Conservation (phyloP, 2,329 filamentous ascomycete genomes). For the Beauveria sp. region DNA sequence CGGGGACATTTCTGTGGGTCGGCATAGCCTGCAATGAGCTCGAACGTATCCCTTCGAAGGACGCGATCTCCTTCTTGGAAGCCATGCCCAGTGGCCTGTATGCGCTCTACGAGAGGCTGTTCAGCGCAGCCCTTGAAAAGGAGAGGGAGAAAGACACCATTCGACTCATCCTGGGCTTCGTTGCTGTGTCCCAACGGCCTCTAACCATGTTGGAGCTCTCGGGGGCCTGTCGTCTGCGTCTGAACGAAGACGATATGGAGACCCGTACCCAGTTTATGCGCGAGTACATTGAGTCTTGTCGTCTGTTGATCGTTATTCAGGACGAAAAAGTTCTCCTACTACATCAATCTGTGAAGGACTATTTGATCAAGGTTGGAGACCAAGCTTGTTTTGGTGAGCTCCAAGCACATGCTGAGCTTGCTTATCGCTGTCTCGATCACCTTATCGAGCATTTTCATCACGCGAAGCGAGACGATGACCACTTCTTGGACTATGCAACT, state of each 20-base stretch:
- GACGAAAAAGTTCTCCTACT: slow-evolving; percentile 14
- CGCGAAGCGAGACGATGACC: neutral
- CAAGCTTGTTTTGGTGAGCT: neutral
- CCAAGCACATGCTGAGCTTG: neutral
- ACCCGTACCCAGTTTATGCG: slow-evolving; percentile 11
- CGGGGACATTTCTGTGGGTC: neutral
- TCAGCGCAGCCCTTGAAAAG: too few relatives aligned
- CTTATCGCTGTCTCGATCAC: neutral
- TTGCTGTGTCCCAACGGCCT: slow-evolving; percentile 7
- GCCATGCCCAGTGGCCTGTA: too few relatives aligned
- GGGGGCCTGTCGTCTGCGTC: slow-evolving; percentile 12
- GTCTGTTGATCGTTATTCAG: slow-evolving; percentile 14
- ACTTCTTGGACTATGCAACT: slow-evolving; percentile 6
- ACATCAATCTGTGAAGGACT: slow-evolving; percentile 16
- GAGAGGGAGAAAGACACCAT: too few relatives aligned
- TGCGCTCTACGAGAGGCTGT: rapidly evolving
- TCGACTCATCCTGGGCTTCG: neutral
- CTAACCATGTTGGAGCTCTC: slow-evolving; percentile 14
- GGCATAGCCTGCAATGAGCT: too few relatives aligned
- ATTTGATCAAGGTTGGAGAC: neutral
- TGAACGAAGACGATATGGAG: slow-evolving; percentile 10
- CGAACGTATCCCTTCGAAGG: too few relatives aligned
- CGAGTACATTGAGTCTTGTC: slow-evolving; percentile 14
- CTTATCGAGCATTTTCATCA: neutral
- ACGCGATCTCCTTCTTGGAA: too few relatives aligned